Percentiles rank a stretch among this genome's conserved stretches.
Conservation (phyloP, 106 monocot genomes). For the Dioscorea alata region DNA sequence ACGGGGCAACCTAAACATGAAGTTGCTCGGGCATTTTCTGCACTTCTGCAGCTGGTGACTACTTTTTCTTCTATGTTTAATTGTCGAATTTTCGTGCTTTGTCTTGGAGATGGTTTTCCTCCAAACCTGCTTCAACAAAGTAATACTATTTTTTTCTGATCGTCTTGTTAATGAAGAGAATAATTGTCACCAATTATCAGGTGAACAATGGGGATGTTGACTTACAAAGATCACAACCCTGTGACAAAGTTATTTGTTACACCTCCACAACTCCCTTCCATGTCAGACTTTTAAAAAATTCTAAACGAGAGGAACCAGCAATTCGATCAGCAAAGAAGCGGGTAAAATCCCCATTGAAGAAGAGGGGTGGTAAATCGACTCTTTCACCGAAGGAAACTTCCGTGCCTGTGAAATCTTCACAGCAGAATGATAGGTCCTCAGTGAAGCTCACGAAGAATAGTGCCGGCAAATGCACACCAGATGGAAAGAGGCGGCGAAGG, state of each 20-base stretch:
- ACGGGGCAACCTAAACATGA: conserved; percentile 62
- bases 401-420: conserved; percentile 11
- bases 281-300: conserved; percentile 22
- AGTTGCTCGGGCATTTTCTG: conserved; percentile 41
- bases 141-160: neutral
- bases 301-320: conserved; percentile 12
- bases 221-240: conserved; percentile 37
- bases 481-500: conserved; percentile 47
- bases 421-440: conserved; percentile 17
- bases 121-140: neutral
- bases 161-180: too few relatives aligned
- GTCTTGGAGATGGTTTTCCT: too few relatives aligned
- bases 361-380: conserved; percentile 11
- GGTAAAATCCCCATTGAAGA: conserved; percentile 35
- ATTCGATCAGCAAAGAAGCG: conserved; percentile 36
- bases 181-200: conserved; percentile 19
- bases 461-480: conserved; percentile 41
- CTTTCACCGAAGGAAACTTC: neutral
- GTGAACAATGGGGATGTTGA: conserved; percentile 74
- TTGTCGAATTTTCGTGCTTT: neutral
- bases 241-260: conserved; percentile 38
- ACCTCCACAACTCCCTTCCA: conserved; percentile 51
- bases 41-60: conserved; percentile 34
- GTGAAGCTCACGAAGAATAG: conserved; percentile 27
- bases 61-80: neutral